Evolutionary conservation across 2,329 filamentous ascomycete species (phyloP).

Genomic region (Xylaria multiplex): DNA sequence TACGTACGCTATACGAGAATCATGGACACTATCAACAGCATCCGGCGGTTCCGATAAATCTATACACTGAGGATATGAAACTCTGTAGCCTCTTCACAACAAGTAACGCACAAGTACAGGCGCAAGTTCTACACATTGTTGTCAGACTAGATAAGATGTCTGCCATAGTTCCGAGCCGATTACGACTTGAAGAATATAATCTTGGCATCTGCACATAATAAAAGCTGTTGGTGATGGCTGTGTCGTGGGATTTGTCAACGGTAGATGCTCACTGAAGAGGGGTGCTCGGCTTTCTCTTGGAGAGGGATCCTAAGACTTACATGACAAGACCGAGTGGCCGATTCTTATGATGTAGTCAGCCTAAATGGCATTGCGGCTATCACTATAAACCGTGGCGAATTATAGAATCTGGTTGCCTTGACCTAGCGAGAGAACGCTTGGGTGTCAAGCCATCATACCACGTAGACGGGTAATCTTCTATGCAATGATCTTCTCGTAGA

Average conservation of each 20-base stretch:
- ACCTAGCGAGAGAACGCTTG: neutral
- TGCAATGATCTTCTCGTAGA: neutral
- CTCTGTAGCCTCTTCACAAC: neutral
- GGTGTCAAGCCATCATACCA: neutral
- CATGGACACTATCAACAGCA: neutral
- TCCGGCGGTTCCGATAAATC: neutral
- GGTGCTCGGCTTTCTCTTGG: neutral
- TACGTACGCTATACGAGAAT: neutral
- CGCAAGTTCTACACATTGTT: neutral
- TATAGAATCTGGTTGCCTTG: neutral
- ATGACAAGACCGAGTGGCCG: neutral
- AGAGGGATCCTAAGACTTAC: neutral
- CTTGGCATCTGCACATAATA: neutral
- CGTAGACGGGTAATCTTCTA: neutral
- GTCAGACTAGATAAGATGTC: neutral
- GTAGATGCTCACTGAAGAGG: neutral
- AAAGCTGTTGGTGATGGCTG: neutral
- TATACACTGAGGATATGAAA: neutral
- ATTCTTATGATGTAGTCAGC: neutral
- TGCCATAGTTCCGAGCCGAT: neutral
- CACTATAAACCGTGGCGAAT: neutral
- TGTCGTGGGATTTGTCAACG: conserved; percentile 6
- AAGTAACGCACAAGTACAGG: neutral
- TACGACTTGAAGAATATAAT: neutral
- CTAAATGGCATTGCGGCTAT: neutral